phyloP scores from a whole-genome alignment of 805 yeast genomes.

The Kodamaea fukazawae region DNA sequence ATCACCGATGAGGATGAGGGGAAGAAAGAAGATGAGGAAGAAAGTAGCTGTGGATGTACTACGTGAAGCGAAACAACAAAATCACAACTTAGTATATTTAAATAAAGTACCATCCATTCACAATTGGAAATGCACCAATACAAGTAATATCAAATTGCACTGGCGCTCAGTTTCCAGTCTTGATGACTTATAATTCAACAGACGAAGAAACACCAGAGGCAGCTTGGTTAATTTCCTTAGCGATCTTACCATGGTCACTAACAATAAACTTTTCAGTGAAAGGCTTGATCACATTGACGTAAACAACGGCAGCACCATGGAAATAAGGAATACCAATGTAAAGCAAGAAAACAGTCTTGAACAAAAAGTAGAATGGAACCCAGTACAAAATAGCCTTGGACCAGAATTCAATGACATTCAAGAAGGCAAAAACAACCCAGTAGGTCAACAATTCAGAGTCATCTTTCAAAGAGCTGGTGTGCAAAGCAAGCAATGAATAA shows the following conservation, averaged over 20 bases:
- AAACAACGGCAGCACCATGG: conserved; percentile 80
- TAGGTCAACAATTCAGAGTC: conserved; percentile 89
- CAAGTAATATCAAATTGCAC: no score
- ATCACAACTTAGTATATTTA: no score
- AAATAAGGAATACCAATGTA: conserved; percentile 86
- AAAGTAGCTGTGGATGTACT: no score
- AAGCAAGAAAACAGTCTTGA: conserved; percentile 84
- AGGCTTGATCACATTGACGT: conserved; percentile 66
- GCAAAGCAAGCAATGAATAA: conserved; percentile 79
- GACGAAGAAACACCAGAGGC: conserved; percentile 43
- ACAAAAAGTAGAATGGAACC: conserved; percentile 94
- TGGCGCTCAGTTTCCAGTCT: no score
- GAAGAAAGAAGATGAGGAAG: no score
- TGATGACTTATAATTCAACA: conserved; percentile 22
- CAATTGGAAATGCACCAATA: no score
- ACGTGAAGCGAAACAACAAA: no score
- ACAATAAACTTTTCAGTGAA: conserved; percentile 44
- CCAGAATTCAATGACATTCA: conserved; percentile 95
- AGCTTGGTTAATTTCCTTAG: conserved; percentile 47
- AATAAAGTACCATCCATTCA: no score
- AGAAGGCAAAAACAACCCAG: conserved; percentile 97
- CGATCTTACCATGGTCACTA: conserved; percentile 22
- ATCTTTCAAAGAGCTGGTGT: conserved; percentile 63
- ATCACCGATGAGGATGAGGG: no score
- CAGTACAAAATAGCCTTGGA: conserved; percentile 87